These are phyloP conservation scores for Melocanna baccifera DNA, from an alignment of 176 grass and related monocot species.

Conservation along the genomic window DNA sequence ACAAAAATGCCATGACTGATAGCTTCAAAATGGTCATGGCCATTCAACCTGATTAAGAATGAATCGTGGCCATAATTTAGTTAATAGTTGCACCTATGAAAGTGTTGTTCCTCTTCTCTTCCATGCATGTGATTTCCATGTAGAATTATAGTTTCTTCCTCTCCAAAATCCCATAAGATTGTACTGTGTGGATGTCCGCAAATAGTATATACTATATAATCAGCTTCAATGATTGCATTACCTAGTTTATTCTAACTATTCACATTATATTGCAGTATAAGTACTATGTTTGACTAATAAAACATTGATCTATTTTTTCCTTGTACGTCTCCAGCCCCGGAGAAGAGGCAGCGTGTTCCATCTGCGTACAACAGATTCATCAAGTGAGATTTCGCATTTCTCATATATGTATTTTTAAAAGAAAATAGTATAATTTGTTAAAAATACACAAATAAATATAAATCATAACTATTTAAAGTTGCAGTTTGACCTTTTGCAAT, in stretches of 20 bases:
- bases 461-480: neutral
- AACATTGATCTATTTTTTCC: neutral
- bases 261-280: neutral
- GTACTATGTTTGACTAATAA: neutral
- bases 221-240: neutral
- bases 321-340: conserved; percentile 45
- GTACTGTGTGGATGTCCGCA: neutral
- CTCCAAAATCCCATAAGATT: neutral
- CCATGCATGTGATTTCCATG: neutral
- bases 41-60: neutral
- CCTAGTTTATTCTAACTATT: neutral
- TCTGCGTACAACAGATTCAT: conserved; percentile 96
- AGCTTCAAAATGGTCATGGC: neutral
- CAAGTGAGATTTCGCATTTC: conserved; percentile 52
- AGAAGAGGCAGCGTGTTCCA: conserved; percentile 87
- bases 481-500: no score
- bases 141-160: neutral
- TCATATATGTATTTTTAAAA: neutral
- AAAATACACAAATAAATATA: neutral
- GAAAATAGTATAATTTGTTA: neutral
- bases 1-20: neutral
- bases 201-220: neutral
- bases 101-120: neutral
- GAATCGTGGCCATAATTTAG: neutral
- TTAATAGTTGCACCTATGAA: neutral